These are phyloP conservation scores for Sporothrix phasma DNA, from an alignment of 2,329 filamentous ascomycete genomes.

Conservation along the genomic window DNA sequence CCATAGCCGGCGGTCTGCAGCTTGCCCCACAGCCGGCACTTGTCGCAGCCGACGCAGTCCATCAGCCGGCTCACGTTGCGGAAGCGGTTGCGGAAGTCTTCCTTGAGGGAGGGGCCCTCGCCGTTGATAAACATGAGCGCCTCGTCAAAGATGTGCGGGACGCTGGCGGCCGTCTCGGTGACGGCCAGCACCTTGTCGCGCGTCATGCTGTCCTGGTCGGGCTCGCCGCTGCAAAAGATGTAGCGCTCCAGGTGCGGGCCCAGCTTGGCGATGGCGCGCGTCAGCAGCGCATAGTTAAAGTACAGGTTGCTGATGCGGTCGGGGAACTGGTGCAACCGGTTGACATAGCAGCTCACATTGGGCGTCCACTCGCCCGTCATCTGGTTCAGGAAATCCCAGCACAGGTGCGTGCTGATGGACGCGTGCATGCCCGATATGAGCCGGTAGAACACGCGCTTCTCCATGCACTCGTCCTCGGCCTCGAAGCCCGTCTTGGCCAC, in stretches of 20 bases:
- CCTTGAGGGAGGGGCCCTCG: constrained; percentile 69
- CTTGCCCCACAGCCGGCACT: constrained; percentile 97
- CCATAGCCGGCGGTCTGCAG: constrained; percentile 92
- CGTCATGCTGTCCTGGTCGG: constrained; percentile 65
- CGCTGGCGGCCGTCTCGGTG: constrained; percentile 56
- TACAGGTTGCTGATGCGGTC: constrained; percentile 96
- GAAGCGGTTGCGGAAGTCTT: constrained; percentile 96
- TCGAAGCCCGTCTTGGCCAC: constrained; percentile 58
- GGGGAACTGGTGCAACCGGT: constrained; percentile 71
- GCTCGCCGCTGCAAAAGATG: constrained; percentile 85
- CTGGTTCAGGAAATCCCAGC: constrained; percentile 93
- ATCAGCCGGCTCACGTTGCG: constrained; percentile 93
- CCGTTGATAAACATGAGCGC: constrained; percentile 84
- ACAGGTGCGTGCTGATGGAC: constrained; percentile 91
- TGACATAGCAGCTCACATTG: constrained; percentile 80
- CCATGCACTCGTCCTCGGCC: constrained; percentile 82
- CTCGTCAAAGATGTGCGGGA: constrained; percentile 85
- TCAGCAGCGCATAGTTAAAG: constrained; percentile 96
- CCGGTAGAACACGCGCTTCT: constrained; percentile 97
- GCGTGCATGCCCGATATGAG: constrained; percentile 97
- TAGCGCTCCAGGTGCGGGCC: constrained; percentile 69
- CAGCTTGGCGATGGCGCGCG: constrained; percentile 83
- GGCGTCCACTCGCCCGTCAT: constrained; percentile 88
- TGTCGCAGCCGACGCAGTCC: constrained; percentile 98
- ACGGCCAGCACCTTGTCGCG: constrained; percentile 73